A percentile compares a stretch with the other conserved stretches of the same genome.
Conservation (phyloP, 108 stramenopile genomes). For the Cylindrotheca fusiformis region DNA sequence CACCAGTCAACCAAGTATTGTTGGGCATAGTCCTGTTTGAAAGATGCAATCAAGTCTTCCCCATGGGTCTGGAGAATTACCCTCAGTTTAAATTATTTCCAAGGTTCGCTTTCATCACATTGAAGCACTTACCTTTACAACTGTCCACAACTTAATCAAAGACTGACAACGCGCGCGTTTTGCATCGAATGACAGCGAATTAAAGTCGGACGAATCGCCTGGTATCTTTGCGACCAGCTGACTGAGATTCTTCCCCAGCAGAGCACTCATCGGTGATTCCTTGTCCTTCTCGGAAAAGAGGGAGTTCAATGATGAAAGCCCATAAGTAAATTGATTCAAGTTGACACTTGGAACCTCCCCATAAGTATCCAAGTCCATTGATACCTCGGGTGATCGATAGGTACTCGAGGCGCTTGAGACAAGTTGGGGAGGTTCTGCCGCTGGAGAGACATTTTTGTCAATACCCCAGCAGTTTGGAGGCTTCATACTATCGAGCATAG, state of each 20-base stretch:
- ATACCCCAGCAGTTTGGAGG: conserved; percentile 73
- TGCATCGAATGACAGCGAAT: conserved; percentile 2
- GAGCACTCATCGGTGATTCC: conserved; percentile 10
- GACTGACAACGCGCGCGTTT: conserved; percentile 11
- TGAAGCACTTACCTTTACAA: conserved; percentile 30
- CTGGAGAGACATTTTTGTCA: too few species aligned
- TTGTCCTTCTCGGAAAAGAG: conserved; percentile 1
- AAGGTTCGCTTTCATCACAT: too few species aligned
- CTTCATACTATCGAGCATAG: conserved; percentile 64
- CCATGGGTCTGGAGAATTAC: conserved; percentile 37
- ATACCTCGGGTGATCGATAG: too few species aligned
- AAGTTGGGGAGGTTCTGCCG: too few species aligned
- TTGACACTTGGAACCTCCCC: too few species aligned
- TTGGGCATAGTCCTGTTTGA: conserved; percentile 7
- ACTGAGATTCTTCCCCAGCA: conserved; percentile 15
- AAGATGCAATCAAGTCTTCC: conserved; percentile 44
- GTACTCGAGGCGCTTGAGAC: too few species aligned
- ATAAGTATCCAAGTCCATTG: too few species aligned
- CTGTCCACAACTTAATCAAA: conserved; percentile 24
- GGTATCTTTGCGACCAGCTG: conserved; percentile 18
- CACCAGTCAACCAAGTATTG: conserved; percentile 61
- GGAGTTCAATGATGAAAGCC: conserved; percentile 12
- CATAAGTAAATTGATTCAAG: conserved; percentile 13
- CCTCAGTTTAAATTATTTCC: background rate
- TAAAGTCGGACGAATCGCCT: conserved; percentile 1